phyloP scores from a whole-genome alignment of 2,329 filamentous ascomycete genomes.

The Amauroascus verrucosus region DNA sequence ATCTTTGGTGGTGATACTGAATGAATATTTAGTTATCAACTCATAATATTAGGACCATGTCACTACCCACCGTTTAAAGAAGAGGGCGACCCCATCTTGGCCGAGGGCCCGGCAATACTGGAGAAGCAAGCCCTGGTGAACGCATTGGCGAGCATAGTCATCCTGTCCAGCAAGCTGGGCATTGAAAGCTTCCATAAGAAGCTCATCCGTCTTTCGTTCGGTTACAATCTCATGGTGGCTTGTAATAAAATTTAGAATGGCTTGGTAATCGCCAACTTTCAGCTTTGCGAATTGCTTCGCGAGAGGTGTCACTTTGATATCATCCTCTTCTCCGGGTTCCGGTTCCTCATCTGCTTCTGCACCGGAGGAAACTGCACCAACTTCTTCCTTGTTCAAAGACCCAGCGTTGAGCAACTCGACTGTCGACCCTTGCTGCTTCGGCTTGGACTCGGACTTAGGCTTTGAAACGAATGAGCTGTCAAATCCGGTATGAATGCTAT shows the following conservation, averaged over 20 bases:
- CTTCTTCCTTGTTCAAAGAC: conserved; percentile 24
- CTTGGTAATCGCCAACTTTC: conserved; percentile 60
- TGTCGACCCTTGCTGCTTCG: conserved; percentile 32
- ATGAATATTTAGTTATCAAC: not conserved
- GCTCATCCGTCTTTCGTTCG: conserved; percentile 80
- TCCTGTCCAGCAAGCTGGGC: conserved; percentile 65
- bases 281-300: conserved; percentile 78
- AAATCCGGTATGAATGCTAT: conserved; percentile 79
- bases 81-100: conserved; percentile 74
- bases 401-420: conserved; percentile 70
- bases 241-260: conserved; percentile 66
- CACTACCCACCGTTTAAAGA: conserved; percentile 67
- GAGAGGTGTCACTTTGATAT: conserved; percentile 63
- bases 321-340: conserved; percentile 54
- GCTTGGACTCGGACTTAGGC: conserved; percentile 29
- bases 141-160: conserved; percentile 71
- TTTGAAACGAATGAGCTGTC: conserved; percentile 74
- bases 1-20: conserved; percentile 65
- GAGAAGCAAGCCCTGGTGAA: conserved; percentile 83
- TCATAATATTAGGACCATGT: not conserved
- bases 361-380: conserved; percentile 42
- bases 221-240: conserved; percentile 65
- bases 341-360: conserved; percentile 49
- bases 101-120: conserved; percentile 92
- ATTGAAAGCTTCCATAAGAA: conserved; percentile 87